Evolutionary conservation across 1,139 yeast species (phyloP), one percentile per base, ranked within the genome.

Genomic region (Saccharomyces hybrid): DNA sequence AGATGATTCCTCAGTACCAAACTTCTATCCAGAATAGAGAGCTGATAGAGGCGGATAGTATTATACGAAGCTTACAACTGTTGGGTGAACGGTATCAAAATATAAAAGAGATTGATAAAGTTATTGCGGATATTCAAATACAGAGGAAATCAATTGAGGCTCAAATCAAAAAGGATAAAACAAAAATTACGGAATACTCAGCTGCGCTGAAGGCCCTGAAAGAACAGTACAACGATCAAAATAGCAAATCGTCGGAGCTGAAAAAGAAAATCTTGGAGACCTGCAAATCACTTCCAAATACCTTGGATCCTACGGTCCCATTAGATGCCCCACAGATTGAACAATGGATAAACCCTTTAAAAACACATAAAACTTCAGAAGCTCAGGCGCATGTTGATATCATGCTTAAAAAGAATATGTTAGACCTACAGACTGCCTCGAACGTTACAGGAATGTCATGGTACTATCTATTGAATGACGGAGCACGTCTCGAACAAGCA

Each of bases 401-500:
- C 16, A 64, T 69, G 67, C 53, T 55, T 0, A 51, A 55, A 25
- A 67, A 68, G 50, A 51, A 59, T 0, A 71, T 93, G 26, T 72
- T 90, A 49, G 95, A 95, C 58, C 79, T 93, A 55, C 73, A 75
- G 25, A 75, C 81, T 0, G 98, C 96, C 0, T 75, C 97, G 0
- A 74, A 79, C 46, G 80, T 88, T 0, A 80, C 95, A 4, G 99
- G 99, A 0, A 76, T 86, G 1, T 90, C 96, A 0, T 91, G 96
- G 85, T 93, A 91, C 69, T 95, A 88, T 64, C 73, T 93, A 11
- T 61, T 85, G 2, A 90, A 90, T 16, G 96, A 88, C 60, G 97
- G 96, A 8, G 98, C 97, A 0, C 73, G 85, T 47, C 71, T 95
- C 46, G 99, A 95, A 65, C 95, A 88, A 64, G 99, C 99, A 0